These are phyloP conservation scores for Powellomyces hirtus DNA, from an alignment of 192 early-diverging fungal genomes.

Conservation along the genomic window DNA sequence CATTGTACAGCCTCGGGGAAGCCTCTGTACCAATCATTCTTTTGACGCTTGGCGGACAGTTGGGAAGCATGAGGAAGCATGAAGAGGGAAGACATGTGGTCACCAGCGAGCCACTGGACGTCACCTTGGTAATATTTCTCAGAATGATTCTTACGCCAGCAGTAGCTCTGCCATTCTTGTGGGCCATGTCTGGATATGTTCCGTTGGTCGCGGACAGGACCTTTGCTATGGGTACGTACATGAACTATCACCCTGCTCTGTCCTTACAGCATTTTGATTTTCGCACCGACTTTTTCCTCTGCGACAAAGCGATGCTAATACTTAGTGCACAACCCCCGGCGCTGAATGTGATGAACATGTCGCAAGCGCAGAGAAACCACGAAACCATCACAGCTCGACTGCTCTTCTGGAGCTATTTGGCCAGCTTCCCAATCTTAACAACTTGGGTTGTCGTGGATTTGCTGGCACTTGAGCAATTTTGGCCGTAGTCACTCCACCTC, in stretches of 20 bases:
- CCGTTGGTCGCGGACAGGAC: slow-evolving; percentile 5
- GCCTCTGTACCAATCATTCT: slow-evolving; percentile 77
- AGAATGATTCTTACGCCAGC: slow-evolving; percentile 18
- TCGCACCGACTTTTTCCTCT: not conserved
- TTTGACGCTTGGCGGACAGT: slow-evolving; percentile 72
- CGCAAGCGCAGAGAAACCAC: slow-evolving; percentile 28
- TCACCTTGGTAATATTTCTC: slow-evolving; percentile 9
- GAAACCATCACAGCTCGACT: slow-evolving; percentile 19
- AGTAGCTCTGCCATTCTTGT: not conserved
- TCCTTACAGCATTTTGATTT: too few relatives aligned
- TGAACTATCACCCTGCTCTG: too few relatives aligned
- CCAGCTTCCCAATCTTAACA: slow-evolving; percentile 16
- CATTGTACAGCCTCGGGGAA: slow-evolving; percentile 70
- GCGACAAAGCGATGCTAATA: slow-evolving; percentile 27
- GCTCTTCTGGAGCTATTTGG: slow-evolving; percentile 23
- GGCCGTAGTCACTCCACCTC: too few relatives aligned
- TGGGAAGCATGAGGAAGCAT: slow-evolving; percentile 32
- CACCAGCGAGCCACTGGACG: not conserved
- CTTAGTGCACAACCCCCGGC: slow-evolving; percentile 20
- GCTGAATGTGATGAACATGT: slow-evolving; percentile 32
- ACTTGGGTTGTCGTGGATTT: slow-evolving; percentile 21
- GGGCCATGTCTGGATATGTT: not conserved
- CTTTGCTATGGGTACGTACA: slow-evolving; percentile 19
- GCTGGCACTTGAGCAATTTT: slow-evolving; percentile 3
- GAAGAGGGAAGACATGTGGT: not conserved